A percentile compares a stretch with the other conserved stretches of the same genome.
Conservation (phyloP, 2,329 filamentous ascomycete genomes). For the Plectosphaerella cucumerina region DNA sequence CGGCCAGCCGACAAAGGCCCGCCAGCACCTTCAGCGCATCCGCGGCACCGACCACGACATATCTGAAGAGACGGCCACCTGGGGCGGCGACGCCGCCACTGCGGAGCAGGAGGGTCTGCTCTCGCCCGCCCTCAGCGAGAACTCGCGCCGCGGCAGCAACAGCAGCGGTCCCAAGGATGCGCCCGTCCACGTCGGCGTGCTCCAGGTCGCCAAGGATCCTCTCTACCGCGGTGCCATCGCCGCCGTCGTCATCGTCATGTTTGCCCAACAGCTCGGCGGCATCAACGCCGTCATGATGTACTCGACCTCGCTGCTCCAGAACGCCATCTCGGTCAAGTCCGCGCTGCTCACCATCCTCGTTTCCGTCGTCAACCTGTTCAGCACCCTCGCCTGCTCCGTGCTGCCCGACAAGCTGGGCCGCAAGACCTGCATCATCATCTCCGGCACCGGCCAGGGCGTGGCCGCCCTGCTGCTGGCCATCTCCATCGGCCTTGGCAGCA, state of each 20-base stretch:
- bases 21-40: constrained; percentile 67
- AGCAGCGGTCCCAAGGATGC: neutral
- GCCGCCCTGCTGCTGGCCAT: constrained; percentile 75
- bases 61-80: constrained; percentile 65
- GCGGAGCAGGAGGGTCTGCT: constrained; percentile 70
- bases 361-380: constrained; percentile 79
- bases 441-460: constrained; percentile 78
- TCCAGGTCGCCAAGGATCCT: constrained; percentile 63
- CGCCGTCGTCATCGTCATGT: constrained; percentile 86
- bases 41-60: constrained; percentile 67
- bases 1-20: constrained; percentile 57
- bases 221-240: constrained; percentile 70
- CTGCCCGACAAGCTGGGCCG: constrained; percentile 84
- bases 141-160: neutral
- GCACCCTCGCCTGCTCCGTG: constrained; percentile 76
- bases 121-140: constrained; percentile 19
- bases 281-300: constrained; percentile 99
- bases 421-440: constrained; percentile 78
- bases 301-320: constrained; percentile 81
- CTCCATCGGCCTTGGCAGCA: constrained; percentile 69
- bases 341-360: constrained; percentile 83
- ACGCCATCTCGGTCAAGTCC: constrained; percentile 76
- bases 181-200: constrained; percentile 49
- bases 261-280: constrained; percentile 86
- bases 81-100: constrained; percentile 40